Percentiles rank a stretch among this genome's conserved stretches.
phyloP scores from a whole-genome alignment of 2,329 filamentous ascomycete genomes.

The Trichoderma guizhouense region DNA sequence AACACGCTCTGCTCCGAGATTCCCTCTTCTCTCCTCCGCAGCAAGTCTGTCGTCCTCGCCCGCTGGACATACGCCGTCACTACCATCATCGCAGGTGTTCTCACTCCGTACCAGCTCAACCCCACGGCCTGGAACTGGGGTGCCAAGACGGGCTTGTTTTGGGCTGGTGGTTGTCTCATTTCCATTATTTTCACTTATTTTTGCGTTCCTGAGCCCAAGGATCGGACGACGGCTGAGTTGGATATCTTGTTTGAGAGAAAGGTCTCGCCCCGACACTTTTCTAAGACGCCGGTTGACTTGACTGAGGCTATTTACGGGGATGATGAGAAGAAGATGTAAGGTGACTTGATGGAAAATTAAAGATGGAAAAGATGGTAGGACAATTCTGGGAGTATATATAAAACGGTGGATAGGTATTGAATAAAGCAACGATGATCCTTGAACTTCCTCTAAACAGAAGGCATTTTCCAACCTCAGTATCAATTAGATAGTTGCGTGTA shows the following conservation, averaged over 20 bases:
- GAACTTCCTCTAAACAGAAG: background rate
- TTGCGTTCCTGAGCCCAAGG: slow-evolving; percentile 53
- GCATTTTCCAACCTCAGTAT: background rate
- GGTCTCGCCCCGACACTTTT: slow-evolving; percentile 22
- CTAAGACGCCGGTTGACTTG: slow-evolving; percentile 21
- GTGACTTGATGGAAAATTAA: too few species aligned
- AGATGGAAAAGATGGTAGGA: background rate
- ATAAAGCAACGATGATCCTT: background rate
- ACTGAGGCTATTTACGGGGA: background rate
- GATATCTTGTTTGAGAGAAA: slow-evolving; percentile 34
- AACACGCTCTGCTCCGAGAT: slow-evolving; percentile 52
- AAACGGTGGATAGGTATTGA: background rate
- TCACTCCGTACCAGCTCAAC: slow-evolving; percentile 47
- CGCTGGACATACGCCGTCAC: slow-evolving; percentile 41
- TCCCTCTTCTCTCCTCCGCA: slow-evolving; percentile 50
- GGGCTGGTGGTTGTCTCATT: slow-evolving; percentile 46
- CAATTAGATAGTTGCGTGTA: background rate
- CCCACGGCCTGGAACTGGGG: slow-evolving; percentile 46
- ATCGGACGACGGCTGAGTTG: slow-evolving; percentile 42
- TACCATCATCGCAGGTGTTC: slow-evolving; percentile 49
- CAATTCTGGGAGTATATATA: background rate
- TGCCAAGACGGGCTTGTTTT: slow-evolving; percentile 46
- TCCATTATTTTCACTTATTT: slow-evolving; percentile 49
- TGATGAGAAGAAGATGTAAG: background rate
- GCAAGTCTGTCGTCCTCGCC: slow-evolving; percentile 53